phyloP scores from a whole-genome alignment of 23 red algal species.

The Gracilaria domingensis region DNA sequence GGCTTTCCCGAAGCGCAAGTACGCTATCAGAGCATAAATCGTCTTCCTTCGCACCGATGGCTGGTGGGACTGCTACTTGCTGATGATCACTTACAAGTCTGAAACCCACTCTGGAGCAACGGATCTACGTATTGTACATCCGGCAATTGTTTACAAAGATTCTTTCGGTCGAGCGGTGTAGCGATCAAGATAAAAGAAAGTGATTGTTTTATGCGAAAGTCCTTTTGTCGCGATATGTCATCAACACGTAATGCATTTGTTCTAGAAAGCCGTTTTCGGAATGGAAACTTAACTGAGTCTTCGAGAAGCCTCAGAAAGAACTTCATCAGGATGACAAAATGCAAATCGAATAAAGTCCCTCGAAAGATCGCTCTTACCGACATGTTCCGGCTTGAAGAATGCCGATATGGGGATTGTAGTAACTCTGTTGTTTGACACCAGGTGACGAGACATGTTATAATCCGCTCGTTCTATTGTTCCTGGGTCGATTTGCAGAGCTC shows the following conservation, averaged over 20 bases:
- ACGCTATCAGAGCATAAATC: constrained; percentile 81
- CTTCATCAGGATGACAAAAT: constrained; percentile 90
- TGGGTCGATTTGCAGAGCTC: constrained; percentile 74
- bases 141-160: neutral
- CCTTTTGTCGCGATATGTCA: neutral
- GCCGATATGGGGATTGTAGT: constrained; percentile 85
- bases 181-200: constrained; percentile 5
- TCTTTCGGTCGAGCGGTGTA: neutral
- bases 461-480: constrained; percentile 73
- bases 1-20: constrained; percentile 92
- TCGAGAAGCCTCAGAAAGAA: constrained; percentile 70
- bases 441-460: constrained; percentile 84
- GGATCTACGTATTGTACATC: neutral
- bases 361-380: constrained; percentile 22
- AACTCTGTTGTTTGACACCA: constrained; percentile 69
- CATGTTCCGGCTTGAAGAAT: constrained; percentile 67
- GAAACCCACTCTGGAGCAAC: neutral
- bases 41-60: neutral
- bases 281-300: neutral
- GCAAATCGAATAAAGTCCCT: constrained; percentile 83
- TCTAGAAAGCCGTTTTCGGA: neutral
- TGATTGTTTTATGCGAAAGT: neutral
- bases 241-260: neutral
- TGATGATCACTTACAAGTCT: neutral
- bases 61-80: neutral